These are phyloP conservation scores for Elaeis oleifera DNA, from an alignment of 202 grass and related monocot genomes.

Conservation along the genomic window DNA sequence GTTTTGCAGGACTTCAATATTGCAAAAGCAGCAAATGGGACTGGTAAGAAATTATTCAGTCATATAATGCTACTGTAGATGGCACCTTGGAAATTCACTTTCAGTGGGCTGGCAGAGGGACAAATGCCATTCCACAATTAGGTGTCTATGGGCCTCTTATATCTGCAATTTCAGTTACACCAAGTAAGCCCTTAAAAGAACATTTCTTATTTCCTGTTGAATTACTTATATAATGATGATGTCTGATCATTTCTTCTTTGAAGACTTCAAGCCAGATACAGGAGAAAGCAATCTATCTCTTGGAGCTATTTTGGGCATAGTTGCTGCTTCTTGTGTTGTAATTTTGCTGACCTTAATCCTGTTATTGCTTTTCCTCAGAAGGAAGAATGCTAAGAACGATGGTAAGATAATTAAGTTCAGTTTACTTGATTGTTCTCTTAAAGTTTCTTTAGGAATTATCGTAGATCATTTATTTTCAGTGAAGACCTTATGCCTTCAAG, in stretches of 20 bases:
- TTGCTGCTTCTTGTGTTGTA: background rate
- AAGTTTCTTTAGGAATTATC: background rate
- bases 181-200: background rate
- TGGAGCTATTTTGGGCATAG: background rate
- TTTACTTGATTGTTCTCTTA: background rate
- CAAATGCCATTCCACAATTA: background rate
- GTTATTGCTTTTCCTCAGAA: background rate
- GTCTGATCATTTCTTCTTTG: background rate
- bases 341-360: background rate
- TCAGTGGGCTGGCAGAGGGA: constrained; percentile 3
- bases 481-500: too few species aligned
- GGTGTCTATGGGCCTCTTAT: background rate
- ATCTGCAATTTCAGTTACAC: constrained; percentile 4
- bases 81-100: background rate
- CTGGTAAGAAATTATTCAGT: too few species aligned
- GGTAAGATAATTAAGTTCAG: background rate
- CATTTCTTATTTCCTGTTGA: background rate
- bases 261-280: constrained; percentile 1
- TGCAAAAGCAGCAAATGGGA: too few species aligned
- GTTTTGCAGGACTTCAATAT: too few species aligned
- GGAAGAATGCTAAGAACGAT: background rate
- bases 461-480: too few species aligned
- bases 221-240: background rate
- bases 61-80: too few species aligned
- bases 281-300: background rate